Conservation (phyloP, 345 rosid genomes). For the Adansonia digitata region DNA sequence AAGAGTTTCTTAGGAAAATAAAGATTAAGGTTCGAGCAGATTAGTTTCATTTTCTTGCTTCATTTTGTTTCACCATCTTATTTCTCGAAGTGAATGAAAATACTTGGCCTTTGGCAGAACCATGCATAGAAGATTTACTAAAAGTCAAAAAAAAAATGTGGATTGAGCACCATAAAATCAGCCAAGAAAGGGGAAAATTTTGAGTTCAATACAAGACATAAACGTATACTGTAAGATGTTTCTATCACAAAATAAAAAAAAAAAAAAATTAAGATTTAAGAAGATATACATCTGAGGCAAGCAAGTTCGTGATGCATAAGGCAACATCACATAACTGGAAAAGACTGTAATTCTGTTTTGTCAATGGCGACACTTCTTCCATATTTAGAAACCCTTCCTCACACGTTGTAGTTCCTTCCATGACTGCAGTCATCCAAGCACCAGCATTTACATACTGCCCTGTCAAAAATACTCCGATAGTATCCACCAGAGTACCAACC, state of each 20-base stretch:
- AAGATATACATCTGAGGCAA: slow-evolving; percentile 8
- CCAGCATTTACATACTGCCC: slow-evolving; percentile 30
- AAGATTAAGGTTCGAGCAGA: not conserved
- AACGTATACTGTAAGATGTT: not conserved
- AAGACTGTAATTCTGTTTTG: slow-evolving; percentile 37
- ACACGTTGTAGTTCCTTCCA: slow-evolving; percentile 45
- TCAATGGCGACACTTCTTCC: slow-evolving; percentile 39
- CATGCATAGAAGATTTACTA: no score
- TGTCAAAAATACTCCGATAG: slow-evolving; percentile 36
- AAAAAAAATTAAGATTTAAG: not conserved
- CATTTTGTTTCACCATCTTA: not conserved
- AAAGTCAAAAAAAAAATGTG: no score
- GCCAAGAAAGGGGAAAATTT: not conserved
- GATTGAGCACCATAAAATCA: no score
- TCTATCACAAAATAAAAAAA: not conserved
- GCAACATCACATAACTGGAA: slow-evolving; percentile 49
- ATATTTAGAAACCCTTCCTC: slow-evolving; percentile 48
- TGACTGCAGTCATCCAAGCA: slow-evolving; percentile 41
- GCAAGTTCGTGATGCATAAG: slow-evolving; percentile 39
- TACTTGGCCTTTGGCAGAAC: no score
- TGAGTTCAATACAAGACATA: not conserved
- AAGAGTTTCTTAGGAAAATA: not conserved
- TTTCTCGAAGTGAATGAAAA: not conserved
- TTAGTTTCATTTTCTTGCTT: not conserved
- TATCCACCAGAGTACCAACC: slow-evolving; percentile 31